phyloP scores from a whole-genome alignment of 768 basidiomycete species.

The Albatrellus ellisii region DNA sequence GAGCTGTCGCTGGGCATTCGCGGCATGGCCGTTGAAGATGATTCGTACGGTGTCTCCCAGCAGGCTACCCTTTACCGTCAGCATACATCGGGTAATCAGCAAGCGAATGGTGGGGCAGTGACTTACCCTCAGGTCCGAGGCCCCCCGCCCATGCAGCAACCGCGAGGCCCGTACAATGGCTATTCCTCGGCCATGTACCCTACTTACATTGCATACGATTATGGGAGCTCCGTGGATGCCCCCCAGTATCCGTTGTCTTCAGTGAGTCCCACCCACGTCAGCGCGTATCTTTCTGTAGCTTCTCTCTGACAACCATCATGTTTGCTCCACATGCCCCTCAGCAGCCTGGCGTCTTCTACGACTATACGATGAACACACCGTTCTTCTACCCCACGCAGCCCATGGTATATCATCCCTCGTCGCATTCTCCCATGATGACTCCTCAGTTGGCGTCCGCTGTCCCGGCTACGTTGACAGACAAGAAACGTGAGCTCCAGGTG shows the following conservation, averaged over 20 bases:
- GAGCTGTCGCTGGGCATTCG: constrained; percentile 46
- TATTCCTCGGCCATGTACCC: constrained; percentile 48
- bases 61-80: constrained; percentile 23
- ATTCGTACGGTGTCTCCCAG: constrained; percentile 23
- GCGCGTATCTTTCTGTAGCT: constrained; percentile 34
- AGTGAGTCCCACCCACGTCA: constrained; percentile 30
- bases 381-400: constrained; percentile 50
- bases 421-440: constrained; percentile 41
- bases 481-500: constrained; percentile 49
- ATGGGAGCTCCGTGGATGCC: constrained; percentile 32
- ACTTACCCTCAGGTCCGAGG: constrained; percentile 26
- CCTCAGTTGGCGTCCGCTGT: constrained; percentile 30
- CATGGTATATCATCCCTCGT: constrained; percentile 40
- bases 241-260: constrained; percentile 36
- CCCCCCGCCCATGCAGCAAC: constrained; percentile 29
- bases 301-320: constrained; percentile 28
- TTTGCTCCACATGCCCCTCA: constrained; percentile 28
- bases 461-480: constrained; percentile 31
- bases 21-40: constrained; percentile 49
- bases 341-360: constrained; percentile 47
- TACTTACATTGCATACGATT: constrained; percentile 41
- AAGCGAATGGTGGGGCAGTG: constrained; percentile 18
- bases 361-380: constrained; percentile 41
- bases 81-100: constrained; percentile 19
- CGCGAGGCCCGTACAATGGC: constrained; percentile 32